Conservation (phyloP, 192 early-diverging fungal species). For the Phlyctochytrium planicorne region DNA sequence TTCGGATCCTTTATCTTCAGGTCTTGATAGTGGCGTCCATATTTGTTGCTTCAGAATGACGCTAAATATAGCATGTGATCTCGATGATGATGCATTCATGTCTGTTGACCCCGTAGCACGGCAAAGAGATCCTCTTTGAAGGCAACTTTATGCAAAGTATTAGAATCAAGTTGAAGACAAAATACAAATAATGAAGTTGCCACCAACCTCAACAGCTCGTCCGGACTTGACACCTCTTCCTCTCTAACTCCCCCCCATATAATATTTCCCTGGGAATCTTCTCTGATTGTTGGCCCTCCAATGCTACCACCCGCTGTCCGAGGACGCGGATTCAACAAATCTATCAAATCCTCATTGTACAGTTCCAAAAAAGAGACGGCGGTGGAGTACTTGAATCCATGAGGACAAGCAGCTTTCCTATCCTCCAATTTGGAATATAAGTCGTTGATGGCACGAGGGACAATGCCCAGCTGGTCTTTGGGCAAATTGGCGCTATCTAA, state of each 20-base stretch:
- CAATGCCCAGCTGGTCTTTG: constrained; percentile 38
- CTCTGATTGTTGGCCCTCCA: constrained; percentile 66
- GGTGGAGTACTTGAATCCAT: constrained; percentile 31
- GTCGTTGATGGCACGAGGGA: constrained; percentile 47
- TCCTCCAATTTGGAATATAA: constrained; percentile 31
- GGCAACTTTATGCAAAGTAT: constrained; percentile 33
- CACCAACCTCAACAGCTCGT: constrained; percentile 66
- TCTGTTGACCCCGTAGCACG: constrained; percentile 93
- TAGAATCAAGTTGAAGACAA: neutral
- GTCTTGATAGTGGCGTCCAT: constrained; percentile 8
- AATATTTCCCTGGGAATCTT: constrained; percentile 88
- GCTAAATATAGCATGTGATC: constrained; percentile 95
- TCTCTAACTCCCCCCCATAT: constrained; percentile 86
- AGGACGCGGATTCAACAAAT: constrained; percentile 74
- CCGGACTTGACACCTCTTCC: constrained; percentile 64
- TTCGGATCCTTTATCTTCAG: neutral
- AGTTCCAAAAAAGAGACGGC: constrained; percentile 91
- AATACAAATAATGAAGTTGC: neutral
- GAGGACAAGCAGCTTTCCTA: neutral
- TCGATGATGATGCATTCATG: constrained; percentile 88
- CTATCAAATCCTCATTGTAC: constrained; percentile 97
- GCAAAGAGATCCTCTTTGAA: constrained; percentile 77
- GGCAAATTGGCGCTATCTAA: constrained; percentile 31
- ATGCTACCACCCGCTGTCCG: constrained; percentile 45
- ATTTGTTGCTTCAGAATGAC: constrained; percentile 76